Conservation (phyloP, 192 early-diverging fungal genomes). For the Coemansia sp. region DNA sequence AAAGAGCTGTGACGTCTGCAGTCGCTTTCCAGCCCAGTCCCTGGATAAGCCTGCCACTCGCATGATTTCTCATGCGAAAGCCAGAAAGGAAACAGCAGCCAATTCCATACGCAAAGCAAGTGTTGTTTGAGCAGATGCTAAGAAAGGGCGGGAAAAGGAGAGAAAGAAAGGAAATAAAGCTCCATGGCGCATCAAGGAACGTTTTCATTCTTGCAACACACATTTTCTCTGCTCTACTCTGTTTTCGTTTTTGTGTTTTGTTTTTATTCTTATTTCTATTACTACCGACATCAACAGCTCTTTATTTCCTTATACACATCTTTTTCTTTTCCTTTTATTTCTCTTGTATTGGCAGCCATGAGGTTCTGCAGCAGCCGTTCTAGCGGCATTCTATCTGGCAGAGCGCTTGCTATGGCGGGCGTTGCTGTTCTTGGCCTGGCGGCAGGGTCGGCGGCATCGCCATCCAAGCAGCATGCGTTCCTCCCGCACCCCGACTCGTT, state of each 20-base stretch:
- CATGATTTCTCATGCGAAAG: no score
- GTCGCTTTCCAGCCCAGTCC: background rate
- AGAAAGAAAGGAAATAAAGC: no score
- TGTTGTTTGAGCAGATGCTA: no score
- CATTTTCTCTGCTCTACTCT: no score
- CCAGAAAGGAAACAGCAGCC: no score
- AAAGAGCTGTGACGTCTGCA: background rate
- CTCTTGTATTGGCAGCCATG: conserved; percentile 3
- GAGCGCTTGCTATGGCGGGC: conserved; percentile 14
- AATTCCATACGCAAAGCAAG: no score
- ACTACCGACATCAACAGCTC: background rate
- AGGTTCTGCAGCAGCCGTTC: conserved; percentile 8
- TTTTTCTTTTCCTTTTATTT: background rate
- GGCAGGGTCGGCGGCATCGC: conserved; percentile 8
- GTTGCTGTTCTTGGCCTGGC: conserved; percentile 15
- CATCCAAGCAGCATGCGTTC: conserved; percentile 36
- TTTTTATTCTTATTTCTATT: background rate
- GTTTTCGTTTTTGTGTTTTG: background rate
- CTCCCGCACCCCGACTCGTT: conserved; percentile 16
- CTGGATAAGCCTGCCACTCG: no score
- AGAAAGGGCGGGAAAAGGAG: no score
- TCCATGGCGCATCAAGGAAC: no score
- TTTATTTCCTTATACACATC: background rate
- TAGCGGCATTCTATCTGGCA: conserved; percentile 3
- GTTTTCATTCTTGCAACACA: no score